These are phyloP conservation scores for Powellomyces hirtus DNA, from an alignment of 192 early-diverging fungal species.

Conservation along the genomic window DNA sequence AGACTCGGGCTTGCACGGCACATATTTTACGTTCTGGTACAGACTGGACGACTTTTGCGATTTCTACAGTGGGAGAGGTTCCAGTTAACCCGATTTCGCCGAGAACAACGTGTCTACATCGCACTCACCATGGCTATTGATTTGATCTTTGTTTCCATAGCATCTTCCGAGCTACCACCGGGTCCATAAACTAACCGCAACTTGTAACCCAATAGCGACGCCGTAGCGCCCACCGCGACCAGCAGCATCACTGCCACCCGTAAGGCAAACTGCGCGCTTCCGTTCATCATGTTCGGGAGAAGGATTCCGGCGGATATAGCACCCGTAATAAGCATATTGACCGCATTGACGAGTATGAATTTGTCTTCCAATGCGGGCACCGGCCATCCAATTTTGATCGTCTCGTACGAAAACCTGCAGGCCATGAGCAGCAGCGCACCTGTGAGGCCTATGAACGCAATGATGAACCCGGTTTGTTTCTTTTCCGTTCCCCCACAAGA, in stretches of 20 bases:
- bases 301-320: constrained; percentile 8
- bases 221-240: background rate
- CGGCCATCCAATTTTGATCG: constrained; percentile 12
- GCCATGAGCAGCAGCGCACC: constrained; percentile 4
- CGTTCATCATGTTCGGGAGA: constrained; percentile 12
- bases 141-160: background rate
- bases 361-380: constrained; percentile 20
- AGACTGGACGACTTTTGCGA: background rate
- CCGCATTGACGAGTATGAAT: constrained; percentile 9
- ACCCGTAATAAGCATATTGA: constrained; percentile 6
- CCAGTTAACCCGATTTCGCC: background rate
- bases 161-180: background rate
- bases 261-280: constrained; percentile 12
- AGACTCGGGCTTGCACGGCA: constrained; percentile 5
- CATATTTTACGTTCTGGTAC: constrained; percentile 16
- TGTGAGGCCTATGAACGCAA: background rate
- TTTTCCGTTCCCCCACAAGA: background rate
- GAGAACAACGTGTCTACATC: too few relatives aligned
- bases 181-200: background rate
- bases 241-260: constrained; percentile 10
- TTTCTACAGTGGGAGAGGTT: constrained; percentile 8
- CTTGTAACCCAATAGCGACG: constrained; percentile 11
- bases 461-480: constrained; percentile 7
- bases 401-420: background rate
- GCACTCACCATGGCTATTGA: constrained; percentile 2